Percentiles rank a stretch among this genome's conserved stretches.
These are phyloP conservation scores for Emmonsia crescens DNA, from an alignment of 2,329 filamentous ascomycete genomes.

Conservation along the genomic window DNA sequence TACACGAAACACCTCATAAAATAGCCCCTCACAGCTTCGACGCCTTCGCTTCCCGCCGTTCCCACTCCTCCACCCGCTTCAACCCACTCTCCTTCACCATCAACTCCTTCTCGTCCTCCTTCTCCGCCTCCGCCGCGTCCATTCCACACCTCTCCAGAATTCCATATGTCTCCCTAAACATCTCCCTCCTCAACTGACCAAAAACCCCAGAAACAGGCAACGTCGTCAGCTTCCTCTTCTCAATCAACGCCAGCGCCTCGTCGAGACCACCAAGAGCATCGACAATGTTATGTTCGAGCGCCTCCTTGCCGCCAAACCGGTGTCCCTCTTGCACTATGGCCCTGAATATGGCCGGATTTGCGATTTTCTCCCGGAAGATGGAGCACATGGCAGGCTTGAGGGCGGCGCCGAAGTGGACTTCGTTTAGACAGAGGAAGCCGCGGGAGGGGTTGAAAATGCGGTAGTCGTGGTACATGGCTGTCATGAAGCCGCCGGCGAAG, in stretches of 20 bases:
- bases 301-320: slow-evolving; percentile 53
- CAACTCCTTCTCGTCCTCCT: slow-evolving; percentile 38
- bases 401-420: slow-evolving; percentile 69
- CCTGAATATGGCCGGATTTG: slow-evolving; percentile 44
- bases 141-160: slow-evolving; percentile 45
- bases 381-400: slow-evolving; percentile 62
- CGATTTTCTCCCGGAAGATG: slow-evolving; percentile 62
- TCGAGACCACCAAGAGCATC: slow-evolving; percentile 57
- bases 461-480: slow-evolving; percentile 74
- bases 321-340: slow-evolving; percentile 62
- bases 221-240: slow-evolving; percentile 46
- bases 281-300: slow-evolving; percentile 55
- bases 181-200: slow-evolving; percentile 60
- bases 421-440: slow-evolving; percentile 72
- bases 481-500: slow-evolving; percentile 73
- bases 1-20: neutral
- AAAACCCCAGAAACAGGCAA: slow-evolving; percentile 59
- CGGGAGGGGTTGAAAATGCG: slow-evolving; percentile 59
- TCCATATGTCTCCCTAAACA: slow-evolving; percentile 57
- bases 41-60: slow-evolving; percentile 27
- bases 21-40: neutral
- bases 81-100: slow-evolving; percentile 30
- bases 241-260: slow-evolving; percentile 51
- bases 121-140: slow-evolving; percentile 35
- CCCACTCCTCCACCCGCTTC: slow-evolving; percentile 43